Evolutionary conservation across 306 rosid genomes (phyloP).

Genomic region (Luffa acutangula): DNA sequence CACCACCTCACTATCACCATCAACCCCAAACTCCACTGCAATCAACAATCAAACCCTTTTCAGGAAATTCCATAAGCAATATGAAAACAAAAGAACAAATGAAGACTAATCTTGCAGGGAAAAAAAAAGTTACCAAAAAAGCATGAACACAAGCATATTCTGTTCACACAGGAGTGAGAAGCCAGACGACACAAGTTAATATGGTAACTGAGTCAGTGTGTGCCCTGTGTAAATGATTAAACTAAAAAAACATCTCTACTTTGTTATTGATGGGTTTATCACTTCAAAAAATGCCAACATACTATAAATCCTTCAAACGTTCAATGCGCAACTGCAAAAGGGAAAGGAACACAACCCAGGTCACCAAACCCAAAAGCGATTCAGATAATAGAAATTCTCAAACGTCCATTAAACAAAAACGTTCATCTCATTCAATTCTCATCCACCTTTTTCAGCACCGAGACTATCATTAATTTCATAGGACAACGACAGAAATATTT

Average conservation of each 20-base stretch:
- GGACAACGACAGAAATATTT: background rate
- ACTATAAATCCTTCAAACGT: background rate
- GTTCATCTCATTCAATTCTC: background rate
- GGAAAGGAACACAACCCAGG: background rate
- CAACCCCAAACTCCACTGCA: constrained; percentile 80
- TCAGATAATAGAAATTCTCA: background rate
- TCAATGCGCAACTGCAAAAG: background rate
- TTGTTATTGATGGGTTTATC: background rate
- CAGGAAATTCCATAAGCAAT: background rate
- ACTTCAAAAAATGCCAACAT: background rate
- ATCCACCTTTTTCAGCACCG: background rate
- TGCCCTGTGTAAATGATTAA: background rate
- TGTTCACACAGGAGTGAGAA: background rate
- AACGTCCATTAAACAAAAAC: background rate
- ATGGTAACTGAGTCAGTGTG: background rate
- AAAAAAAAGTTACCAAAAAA: background rate
- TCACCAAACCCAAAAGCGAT: background rate
- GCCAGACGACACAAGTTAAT: background rate
- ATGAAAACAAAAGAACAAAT: background rate
- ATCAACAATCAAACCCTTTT: constrained; percentile 4
- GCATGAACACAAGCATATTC: background rate
- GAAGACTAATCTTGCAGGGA: background rate
- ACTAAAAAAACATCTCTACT: background rate
- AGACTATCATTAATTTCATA: background rate
- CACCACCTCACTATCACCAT: constrained; percentile 36